Percentiles rank a stretch among this genome's conserved stretches.
Conservation (phyloP, 1,284 basidiomycete species). For the Sphaerobolus stellatus region DNA sequence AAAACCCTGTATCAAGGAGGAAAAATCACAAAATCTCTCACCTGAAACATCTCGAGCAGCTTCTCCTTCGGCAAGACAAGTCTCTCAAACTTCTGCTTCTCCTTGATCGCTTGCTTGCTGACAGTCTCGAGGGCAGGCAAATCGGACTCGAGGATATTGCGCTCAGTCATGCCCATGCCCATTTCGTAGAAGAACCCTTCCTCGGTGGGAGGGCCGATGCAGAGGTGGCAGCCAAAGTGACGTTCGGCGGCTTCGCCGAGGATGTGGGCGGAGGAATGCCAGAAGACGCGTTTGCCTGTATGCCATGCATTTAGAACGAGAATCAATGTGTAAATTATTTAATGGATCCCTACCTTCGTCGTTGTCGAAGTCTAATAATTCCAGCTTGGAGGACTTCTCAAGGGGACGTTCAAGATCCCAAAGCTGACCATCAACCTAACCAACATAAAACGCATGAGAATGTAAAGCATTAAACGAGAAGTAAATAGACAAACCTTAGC, state of each 20-base stretch:
- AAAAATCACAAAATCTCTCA: slow-evolving; percentile 38
- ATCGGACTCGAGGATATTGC: slow-evolving; percentile 68
- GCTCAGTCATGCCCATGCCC: slow-evolving; percentile 68
- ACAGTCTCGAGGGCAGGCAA: slow-evolving; percentile 90
- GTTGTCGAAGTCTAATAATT: slow-evolving; percentile 93
- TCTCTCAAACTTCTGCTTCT: slow-evolving; percentile 97
- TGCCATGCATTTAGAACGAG: background rate
- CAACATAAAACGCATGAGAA: slow-evolving; percentile 3
- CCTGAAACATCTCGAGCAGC: slow-evolving; percentile 94
- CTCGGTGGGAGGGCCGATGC: slow-evolving; percentile 95
- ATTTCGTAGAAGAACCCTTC: slow-evolving; percentile 99
- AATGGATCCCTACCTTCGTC: slow-evolving; percentile 74
- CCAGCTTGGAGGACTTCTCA: slow-evolving; percentile 78
- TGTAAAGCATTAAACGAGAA: background rate
- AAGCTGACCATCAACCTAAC: slow-evolving; percentile 79
- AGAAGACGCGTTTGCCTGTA: slow-evolving; percentile 92
- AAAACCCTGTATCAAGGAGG: background rate
- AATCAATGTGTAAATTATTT: background rate
- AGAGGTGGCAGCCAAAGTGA: slow-evolving; percentile 97
- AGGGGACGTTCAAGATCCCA: slow-evolving; percentile 97
- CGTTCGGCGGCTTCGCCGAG: slow-evolving; percentile 97
- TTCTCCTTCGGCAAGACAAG: slow-evolving; percentile 92
- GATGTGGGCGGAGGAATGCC: slow-evolving; percentile 99
- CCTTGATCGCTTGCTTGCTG: slow-evolving; percentile 87
- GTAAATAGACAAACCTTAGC: slow-evolving; percentile 64